Base-by-base conservation (phyloP, 2,329 filamentous ascomycete species). In the Aspergillus spinulosporus region DNA sequence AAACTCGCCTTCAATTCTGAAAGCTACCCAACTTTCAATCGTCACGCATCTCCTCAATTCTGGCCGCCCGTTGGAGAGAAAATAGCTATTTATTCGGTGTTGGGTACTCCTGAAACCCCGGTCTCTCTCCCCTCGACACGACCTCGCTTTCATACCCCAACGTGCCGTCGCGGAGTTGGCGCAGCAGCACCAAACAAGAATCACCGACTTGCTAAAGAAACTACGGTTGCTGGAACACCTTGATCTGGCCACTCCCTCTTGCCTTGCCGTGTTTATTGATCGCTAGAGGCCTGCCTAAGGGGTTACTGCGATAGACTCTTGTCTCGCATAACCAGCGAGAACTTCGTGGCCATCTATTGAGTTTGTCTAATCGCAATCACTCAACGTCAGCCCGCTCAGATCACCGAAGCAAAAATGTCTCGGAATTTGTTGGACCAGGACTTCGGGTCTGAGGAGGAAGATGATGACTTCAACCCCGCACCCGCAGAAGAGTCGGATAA, bases 381-480 rank as follows among this genome's bases (percentile, higher is more conserved):
- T 21, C 15, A 32, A 45, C 49, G 32, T 26, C n/a, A 8, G 29
- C 36, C 28, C 4, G 3, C 48, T 31, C 21, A 14, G 34, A 39
- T 5, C 8, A 12, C 37, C n/a, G 8, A 46, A 32, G 12, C 32
- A 8, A 47, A 42, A 42, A 72, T 73, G 68, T 72, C 74, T 68
- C 74, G 75, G 44, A 76, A 77, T 57, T 72, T 82, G 62, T 63
- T 80, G 15, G 76, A 81, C 63, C 75, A 81, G 47, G 76, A 82
- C 60, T 81, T 82, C 56, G 79, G 77, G 31, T 81, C 80, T 52
- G 82, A 83, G 54, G 88, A 89, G 44, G 90, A 94, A 49, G 92
- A 95, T 65, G 87, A 89, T 59, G 88, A 93, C 72, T 96, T 97
- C 82, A 96, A 96, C 72, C 92, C 92, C 49, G 85, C 82, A 48